Evolutionary conservation across 768 basidiomycete species (phyloP).

Genomic region (Trametes sanguinea): DNA sequence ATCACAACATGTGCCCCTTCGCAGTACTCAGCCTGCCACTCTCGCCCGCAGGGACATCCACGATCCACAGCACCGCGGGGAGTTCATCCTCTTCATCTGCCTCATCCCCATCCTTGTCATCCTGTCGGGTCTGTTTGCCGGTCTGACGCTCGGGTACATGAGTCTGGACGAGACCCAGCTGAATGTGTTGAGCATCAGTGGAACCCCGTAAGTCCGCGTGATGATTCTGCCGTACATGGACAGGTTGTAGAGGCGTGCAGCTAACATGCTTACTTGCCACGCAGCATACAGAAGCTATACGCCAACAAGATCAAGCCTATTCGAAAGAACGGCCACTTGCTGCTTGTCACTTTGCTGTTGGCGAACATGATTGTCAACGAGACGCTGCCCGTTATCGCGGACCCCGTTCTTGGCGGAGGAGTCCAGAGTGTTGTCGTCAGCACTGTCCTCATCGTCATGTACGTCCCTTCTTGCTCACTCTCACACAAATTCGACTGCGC

Average conservation of each 20-base stretch:
- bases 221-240: slow-evolving; percentile 8
- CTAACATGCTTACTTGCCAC: not conserved
- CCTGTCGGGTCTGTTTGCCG: slow-evolving; percentile 85
- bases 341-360: slow-evolving; percentile 80
- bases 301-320: slow-evolving; percentile 88
- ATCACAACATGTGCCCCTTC: slow-evolving; percentile 29
- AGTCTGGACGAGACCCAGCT: slow-evolving; percentile 91
- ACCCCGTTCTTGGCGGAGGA: slow-evolving; percentile 79
- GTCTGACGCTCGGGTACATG: slow-evolving; percentile 91
- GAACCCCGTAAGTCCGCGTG: slow-evolving; percentile 63
- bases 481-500: not conserved
- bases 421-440: slow-evolving; percentile 76
- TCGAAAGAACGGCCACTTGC: slow-evolving; percentile 77
- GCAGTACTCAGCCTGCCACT: slow-evolving; percentile 8
- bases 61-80: slow-evolving; percentile 21
- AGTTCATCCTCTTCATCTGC: slow-evolving; percentile 45
- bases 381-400: slow-evolving; percentile 80
- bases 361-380: slow-evolving; percentile 95
- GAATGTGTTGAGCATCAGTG: slow-evolving; percentile 82
- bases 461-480: slow-evolving; percentile 38
- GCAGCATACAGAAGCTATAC: slow-evolving; percentile 76
- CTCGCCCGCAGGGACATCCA: slow-evolving; percentile 35
- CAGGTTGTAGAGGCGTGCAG: not conserved
- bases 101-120: slow-evolving; percentile 87
- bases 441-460: slow-evolving; percentile 88